Conservation (phyloP, 495 filamentous ascomycete genomes). For the Stereocaulon alpinum region DNA sequence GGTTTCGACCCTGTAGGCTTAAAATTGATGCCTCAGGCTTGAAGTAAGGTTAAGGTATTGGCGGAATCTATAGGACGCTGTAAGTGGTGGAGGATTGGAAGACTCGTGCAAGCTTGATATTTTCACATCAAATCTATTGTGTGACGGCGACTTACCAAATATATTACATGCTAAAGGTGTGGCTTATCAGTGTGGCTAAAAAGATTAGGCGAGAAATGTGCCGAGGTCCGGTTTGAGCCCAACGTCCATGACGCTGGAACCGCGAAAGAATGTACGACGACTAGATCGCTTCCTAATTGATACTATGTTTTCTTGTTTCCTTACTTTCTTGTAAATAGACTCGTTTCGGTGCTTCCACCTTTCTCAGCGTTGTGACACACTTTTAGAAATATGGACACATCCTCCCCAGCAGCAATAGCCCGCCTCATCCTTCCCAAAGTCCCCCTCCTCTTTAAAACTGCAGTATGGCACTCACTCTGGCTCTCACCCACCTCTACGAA, state of each 20-base stretch:
- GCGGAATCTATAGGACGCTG: no score
- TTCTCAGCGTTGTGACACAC: background rate
- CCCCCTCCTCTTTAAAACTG: slow-evolving; percentile 56
- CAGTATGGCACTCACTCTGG: slow-evolving; percentile 55
- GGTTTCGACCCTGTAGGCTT: no score
- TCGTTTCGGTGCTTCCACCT: background rate
- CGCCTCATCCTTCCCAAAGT: slow-evolving; percentile 44
- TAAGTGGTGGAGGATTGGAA: background rate
- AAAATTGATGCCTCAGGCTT: no score
- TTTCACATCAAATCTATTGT: no score
- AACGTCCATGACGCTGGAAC: background rate
- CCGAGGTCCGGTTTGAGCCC: background rate
- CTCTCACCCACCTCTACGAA: slow-evolving; percentile 58
- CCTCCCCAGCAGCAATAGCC: slow-evolving; percentile 33
- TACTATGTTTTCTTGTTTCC: background rate
- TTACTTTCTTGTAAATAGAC: background rate
- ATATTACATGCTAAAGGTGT: no score
- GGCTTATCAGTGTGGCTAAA: no score
- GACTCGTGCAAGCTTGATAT: no score
- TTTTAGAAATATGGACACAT: slow-evolving; percentile 26
- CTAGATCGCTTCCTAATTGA: no score
- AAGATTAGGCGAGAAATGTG: background rate
- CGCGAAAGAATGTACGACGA: background rate
- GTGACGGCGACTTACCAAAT: no score
- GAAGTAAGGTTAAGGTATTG: no score